Evolutionary conservation across 139 green algal species (phyloP).

Genomic region (Chlamydomonas sphaeroides): DNA sequence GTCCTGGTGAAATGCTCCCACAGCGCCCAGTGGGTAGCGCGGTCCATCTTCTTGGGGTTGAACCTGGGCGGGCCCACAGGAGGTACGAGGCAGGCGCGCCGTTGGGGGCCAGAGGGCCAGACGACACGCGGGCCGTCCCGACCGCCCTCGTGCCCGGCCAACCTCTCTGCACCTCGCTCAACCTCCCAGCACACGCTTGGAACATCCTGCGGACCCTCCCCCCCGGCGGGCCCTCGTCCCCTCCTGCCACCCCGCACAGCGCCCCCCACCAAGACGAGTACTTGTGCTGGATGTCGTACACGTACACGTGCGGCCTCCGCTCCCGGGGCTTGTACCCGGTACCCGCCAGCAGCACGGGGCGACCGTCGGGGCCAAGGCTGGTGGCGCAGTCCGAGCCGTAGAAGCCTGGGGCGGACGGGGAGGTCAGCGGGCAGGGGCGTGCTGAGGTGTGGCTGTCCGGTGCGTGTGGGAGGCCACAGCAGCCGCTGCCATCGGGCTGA

Average conservation of each 20-base stretch:
- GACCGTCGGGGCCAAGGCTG: not conserved
- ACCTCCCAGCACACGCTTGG: not conserved
- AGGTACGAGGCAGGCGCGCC: not conserved
- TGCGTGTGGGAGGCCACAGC: too few relatives aligned
- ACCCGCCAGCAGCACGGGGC: conserved; percentile 35
- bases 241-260: too few relatives aligned
- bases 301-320: conserved; percentile 26
- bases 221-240: too few relatives aligned
- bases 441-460: too few relatives aligned
- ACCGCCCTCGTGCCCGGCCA: not conserved
- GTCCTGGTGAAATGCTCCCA: conserved; percentile 8
- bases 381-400: conserved; percentile 41
- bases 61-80: not conserved
- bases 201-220: too few relatives aligned
- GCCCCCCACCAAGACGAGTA: conserved; percentile 1
- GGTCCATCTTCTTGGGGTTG: not conserved
- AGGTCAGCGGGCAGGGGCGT: too few relatives aligned
- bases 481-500: too few relatives aligned
- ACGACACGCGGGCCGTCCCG: too few relatives aligned
- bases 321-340: conserved; percentile 18
- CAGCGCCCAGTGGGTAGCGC: not conserved
- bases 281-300: conserved; percentile 47
- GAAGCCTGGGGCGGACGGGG: too few relatives aligned
- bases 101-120: not conserved
- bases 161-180: not conserved